Evolutionary conservation across 1,284 basidiomycete genomes (phyloP), one percentile per base, ranked within the genome.

Genomic region (Mycena sp.): DNA sequence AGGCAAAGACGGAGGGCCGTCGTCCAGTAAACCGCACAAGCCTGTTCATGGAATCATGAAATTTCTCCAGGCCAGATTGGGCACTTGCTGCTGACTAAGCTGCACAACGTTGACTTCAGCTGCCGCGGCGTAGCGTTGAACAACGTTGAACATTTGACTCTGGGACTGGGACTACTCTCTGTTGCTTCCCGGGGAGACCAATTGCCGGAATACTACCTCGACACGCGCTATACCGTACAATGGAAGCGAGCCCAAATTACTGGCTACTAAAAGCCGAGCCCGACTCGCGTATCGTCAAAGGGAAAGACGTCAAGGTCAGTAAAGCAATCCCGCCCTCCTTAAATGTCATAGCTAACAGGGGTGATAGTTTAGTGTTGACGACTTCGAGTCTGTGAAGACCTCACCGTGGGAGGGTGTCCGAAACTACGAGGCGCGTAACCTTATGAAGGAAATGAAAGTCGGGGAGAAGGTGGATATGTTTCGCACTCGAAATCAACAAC

Each of bases 251-350:
- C 9, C 0, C 67, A 21, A 80, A 75, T 50, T 83, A 83, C 75
- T 96, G 94, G 93, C 84, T 97, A 21, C 88, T 96, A 83, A 97
- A 97, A 77, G 95, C 95, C 7, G 95, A 96, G 77, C 95, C 95
- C 23, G 91, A 96, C 70, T 89, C 92, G 32, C 87, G 94, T 58
- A 77, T 96, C 46, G 93, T 94, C 37, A 96, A 95, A 73, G 94
- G 94, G 37, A 94, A 92, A 73, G 94, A 96, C 71, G 93, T 96
- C 69, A 95, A 94, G 84, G 94, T 91, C 69, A 55, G 80, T 68
- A 35, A 9, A 9, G 19, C 25, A 10, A 14, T 38, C 16, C n/a
- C 19, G 29, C 44, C 6, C 30, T 17, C 37, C 64, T 21, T 9
- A 56, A 30, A 7, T 32, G 12, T 23, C 35, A 21, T 52, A 52